These are phyloP conservation scores for Calocera viscosa DNA, from an alignment of 768 basidiomycete species.

Conservation along the genomic window DNA sequence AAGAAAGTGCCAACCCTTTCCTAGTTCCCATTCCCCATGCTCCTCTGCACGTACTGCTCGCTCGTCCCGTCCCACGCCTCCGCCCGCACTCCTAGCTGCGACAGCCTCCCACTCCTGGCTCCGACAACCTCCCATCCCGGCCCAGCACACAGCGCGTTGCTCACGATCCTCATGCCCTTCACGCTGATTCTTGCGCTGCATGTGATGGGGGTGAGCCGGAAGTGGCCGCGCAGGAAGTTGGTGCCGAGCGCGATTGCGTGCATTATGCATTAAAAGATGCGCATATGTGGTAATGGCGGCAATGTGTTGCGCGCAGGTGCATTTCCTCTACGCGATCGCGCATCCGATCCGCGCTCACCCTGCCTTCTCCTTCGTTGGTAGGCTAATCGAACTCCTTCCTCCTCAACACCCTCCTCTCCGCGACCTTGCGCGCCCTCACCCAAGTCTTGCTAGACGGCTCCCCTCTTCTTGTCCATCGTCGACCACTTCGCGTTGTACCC, in stretches of 20 bases:
- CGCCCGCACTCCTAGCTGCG: conserved; percentile 35
- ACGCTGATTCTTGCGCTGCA: not conserved
- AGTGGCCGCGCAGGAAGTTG: not conserved
- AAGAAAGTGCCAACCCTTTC: conserved; percentile 8
- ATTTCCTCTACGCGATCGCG: not conserved
- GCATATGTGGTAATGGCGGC: too few species aligned
- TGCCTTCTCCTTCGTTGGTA: not conserved
- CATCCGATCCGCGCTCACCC: not conserved
- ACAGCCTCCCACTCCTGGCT: conserved; percentile 22
- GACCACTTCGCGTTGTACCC: not conserved
- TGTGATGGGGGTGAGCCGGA: not conserved
- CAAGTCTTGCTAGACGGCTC: not conserved
- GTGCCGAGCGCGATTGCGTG: not conserved
- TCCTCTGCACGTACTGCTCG: conserved; percentile 60
- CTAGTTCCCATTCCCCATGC: conserved; percentile 65
- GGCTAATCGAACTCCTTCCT: not conserved
- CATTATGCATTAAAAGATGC: too few species aligned
- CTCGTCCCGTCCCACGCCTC: conserved; percentile 40
- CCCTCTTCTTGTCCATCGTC: not conserved
- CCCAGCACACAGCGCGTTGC: conserved; percentile 62
- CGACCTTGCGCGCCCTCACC: not conserved
- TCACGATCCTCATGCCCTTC: conserved; percentile 60
- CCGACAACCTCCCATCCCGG: conserved; percentile 39
- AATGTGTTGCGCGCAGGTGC: not conserved
- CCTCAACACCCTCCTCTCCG: not conserved